Percentiles rank a stretch among this genome's conserved stretches.
These are phyloP conservation scores for Mortierella sp. DNA, from an alignment of 371 early-diverging fungal genomes.

Conservation along the genomic window DNA sequence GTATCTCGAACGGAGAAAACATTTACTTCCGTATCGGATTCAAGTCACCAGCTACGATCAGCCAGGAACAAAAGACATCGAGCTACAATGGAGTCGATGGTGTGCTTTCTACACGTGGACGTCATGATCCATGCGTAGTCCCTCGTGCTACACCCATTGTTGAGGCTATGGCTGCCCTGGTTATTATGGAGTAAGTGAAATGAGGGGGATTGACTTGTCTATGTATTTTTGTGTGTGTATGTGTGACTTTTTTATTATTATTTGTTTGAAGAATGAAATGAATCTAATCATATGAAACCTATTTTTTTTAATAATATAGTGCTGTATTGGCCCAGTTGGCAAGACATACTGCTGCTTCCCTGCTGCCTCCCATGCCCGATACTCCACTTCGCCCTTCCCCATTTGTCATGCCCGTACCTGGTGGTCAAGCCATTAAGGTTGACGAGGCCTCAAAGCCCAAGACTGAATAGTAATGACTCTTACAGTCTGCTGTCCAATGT, in stretches of 20 bases:
- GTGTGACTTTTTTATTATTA: neutral
- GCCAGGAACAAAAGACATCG: conserved; percentile 88
- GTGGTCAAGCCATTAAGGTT: conserved; percentile 51
- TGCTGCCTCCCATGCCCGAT: conserved; percentile 66
- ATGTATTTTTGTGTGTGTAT: conserved; percentile 8
- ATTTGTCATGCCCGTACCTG: conserved; percentile 53
- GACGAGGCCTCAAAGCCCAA: conserved; percentile 56
- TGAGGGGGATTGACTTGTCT: neutral
- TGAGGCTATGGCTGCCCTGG: conserved; percentile 96
- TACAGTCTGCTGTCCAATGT: too few species aligned
- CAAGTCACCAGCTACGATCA: conserved; percentile 97
- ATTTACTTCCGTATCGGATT: conserved; percentile 98
- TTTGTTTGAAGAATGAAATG: neutral
- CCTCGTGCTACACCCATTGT: conserved; percentile 98
- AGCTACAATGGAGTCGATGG: conserved; percentile 89
- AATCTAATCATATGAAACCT: too few species aligned
- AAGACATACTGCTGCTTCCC: conserved; percentile 66
- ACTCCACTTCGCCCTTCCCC: conserved; percentile 55
- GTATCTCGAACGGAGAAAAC: conserved; percentile 95
- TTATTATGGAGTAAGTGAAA: conserved; percentile 88
- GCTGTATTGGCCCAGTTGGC: conserved; percentile 75
- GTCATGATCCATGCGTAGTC: conserved; percentile 98
- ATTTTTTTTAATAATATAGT: conserved; percentile 42
- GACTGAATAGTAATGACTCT: conserved; percentile 31
- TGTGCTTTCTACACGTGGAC: conserved; percentile 90